Conservation (phyloP, 2,329 filamentous ascomycete species). For the Ramularia collo-cygni region DNA sequence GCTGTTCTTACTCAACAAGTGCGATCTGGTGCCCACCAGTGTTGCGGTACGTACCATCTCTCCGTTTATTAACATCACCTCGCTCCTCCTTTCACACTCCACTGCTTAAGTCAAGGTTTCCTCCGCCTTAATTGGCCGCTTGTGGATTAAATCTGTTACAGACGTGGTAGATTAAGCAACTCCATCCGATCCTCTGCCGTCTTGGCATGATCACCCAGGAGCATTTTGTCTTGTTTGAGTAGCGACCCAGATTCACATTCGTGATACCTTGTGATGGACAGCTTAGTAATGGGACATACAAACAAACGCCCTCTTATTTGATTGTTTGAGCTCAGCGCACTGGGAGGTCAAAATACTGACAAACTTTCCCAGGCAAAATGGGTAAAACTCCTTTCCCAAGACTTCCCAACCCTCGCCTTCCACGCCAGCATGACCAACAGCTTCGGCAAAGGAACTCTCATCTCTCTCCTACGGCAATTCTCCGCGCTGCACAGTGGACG, state of each 20-base stretch:
- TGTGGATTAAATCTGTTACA: slow-evolving; percentile 95
- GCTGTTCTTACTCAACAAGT: slow-evolving; percentile 83
- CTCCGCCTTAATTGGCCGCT: slow-evolving; percentile 53
- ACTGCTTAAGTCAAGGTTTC: slow-evolving; percentile 87
- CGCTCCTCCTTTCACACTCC: slow-evolving; percentile 40
- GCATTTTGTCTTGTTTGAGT: slow-evolving; percentile 90
- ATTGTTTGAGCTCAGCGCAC: slow-evolving; percentile 18
- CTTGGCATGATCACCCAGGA: slow-evolving; percentile 71
- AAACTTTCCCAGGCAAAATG: slow-evolving; percentile 67
- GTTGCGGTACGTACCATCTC: slow-evolving; percentile 73
- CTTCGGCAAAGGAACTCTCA: slow-evolving; percentile 92
- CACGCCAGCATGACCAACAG: slow-evolving; percentile 92
- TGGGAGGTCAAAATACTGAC: slow-evolving; percentile 14
- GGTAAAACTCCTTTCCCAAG: slow-evolving; percentile 82
- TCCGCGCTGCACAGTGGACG: slow-evolving; percentile 80
- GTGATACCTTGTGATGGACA: slow-evolving; percentile 63
- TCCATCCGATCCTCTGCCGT: slow-evolving; percentile 71
- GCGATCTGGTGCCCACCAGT: slow-evolving; percentile 83
- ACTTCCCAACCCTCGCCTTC: slow-evolving; percentile 90
- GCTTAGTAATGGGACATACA: slow-evolving; percentile 99
- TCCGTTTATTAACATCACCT: slow-evolving; percentile 29
- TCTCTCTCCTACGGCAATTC: slow-evolving; percentile 87
- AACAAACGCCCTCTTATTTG: slow-evolving; percentile 28
- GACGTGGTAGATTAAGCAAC: slow-evolving; percentile 88
- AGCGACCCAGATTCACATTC: slow-evolving; percentile 71